phyloP scores from a whole-genome alignment of 495 filamentous ascomycete genomes.

The Podospora bellae-mahoneyi region DNA sequence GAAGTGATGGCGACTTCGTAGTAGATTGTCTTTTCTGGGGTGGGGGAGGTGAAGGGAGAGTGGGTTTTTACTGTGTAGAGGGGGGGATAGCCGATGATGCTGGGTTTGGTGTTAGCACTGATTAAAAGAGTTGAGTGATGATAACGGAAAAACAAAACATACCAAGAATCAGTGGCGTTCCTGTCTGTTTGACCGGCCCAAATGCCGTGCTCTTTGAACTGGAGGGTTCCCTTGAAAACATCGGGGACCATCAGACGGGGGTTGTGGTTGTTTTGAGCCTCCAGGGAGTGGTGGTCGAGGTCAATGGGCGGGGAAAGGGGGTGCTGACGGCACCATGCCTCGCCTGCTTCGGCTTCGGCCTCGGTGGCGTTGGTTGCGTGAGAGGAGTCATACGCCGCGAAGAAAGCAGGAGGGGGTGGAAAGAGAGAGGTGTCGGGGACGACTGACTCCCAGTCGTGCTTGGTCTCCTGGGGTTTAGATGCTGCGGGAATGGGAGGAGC shows the following conservation, averaged over 20 bases:
- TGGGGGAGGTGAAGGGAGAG: conserved; percentile 51
- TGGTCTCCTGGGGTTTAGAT: conserved; percentile 28
- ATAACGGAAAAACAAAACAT: not conserved
- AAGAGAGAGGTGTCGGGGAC: conserved; percentile 77
- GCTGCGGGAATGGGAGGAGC: conserved; percentile 45
- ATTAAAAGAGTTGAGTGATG: too few relatives aligned
- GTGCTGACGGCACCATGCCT: conserved; percentile 63
- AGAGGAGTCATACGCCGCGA: conserved; percentile 59
- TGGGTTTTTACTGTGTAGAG: conserved; percentile 69
- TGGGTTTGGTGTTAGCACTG: conserved; percentile 3
- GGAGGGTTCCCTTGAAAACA: conserved; percentile 33
- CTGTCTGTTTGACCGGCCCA: conserved; percentile 40
- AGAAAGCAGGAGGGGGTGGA: conserved; percentile 74
- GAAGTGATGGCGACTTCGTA: conserved; percentile 66
- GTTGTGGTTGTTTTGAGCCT: conserved; percentile 33
- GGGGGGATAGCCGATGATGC: conserved; percentile 65
- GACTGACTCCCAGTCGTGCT: conserved; percentile 76
- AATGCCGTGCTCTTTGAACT: conserved; percentile 38
- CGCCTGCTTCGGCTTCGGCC: conserved; percentile 66
- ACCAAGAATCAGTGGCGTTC: conserved; percentile 46
- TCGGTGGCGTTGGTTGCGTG: conserved; percentile 70
- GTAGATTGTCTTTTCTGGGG: conserved; percentile 62
- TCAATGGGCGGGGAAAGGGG: conserved; percentile 60
- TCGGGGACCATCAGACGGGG: conserved; percentile 35
- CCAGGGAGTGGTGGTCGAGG: conserved; percentile 41